Evolutionary conservation across 805 yeast species (phyloP).

Genomic region (Nakazawaea ishiwadae): DNA sequence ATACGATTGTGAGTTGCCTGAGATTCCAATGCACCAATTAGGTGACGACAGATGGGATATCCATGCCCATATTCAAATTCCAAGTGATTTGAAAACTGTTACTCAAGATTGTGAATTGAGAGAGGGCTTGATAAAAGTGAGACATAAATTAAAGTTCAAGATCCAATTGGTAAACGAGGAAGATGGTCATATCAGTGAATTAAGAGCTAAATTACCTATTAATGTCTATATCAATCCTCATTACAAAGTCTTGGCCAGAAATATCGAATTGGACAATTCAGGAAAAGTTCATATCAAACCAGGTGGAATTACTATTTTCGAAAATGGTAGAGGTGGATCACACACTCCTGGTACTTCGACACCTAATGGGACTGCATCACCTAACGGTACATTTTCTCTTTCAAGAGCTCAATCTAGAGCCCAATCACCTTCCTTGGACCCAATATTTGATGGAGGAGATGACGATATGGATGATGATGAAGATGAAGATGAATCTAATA

Average conservation of each 20-base stretch:
- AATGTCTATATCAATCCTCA: slow-evolving; percentile 54
- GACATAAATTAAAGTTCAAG: slow-evolving; percentile 83
- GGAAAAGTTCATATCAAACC: slow-evolving; percentile 22
- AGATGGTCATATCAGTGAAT: slow-evolving; percentile 89
- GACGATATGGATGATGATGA: slow-evolving; percentile 16
- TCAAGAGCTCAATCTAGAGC: too few relatives aligned
- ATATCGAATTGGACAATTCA: slow-evolving; percentile 19
- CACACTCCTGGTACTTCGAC: not conserved
- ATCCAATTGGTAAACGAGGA: slow-evolving; percentile 70
- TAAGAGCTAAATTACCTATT: slow-evolving; percentile 86
- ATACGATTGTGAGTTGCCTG: slow-evolving; percentile 34
- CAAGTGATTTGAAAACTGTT: slow-evolving; percentile 32
- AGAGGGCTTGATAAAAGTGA: slow-evolving; percentile 45
- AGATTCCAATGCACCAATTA: slow-evolving; percentile 23
- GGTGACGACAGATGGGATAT: slow-evolving; percentile 43
- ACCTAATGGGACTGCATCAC: not conserved
- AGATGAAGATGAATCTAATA: slow-evolving; percentile 13
- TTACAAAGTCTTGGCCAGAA: slow-evolving; percentile 19
- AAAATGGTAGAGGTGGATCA: not conserved
- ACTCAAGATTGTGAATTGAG: slow-evolving; percentile 39
- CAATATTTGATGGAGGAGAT: slow-evolving; percentile 10
- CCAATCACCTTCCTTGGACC: slow-evolving; percentile 5
- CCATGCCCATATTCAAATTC: slow-evolving; percentile 35
- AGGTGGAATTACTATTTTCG: slow-evolving; percentile 15
- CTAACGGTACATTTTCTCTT: not conserved